Conservation (phyloP, 805 yeast genomes). For the Teunomyces pallodes region DNA sequence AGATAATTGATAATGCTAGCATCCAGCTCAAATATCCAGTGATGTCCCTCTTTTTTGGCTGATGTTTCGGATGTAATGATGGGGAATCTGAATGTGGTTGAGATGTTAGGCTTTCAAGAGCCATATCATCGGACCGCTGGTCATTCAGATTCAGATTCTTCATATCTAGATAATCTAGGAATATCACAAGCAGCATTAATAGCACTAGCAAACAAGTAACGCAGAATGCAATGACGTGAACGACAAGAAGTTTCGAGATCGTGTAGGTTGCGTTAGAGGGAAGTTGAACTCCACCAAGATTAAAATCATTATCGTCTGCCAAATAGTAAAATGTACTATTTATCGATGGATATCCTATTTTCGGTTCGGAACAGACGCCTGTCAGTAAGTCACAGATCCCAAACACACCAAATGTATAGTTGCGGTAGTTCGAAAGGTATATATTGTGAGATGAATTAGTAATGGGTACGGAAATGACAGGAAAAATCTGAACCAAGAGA, state of each 20-base stretch:
- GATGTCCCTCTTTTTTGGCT: conserved; percentile 3
- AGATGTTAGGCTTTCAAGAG: not conserved
- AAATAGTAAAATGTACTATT: conserved; percentile 14
- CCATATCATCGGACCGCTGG: not conserved
- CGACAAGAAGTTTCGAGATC: conserved; percentile 40
- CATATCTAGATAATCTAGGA: conserved; percentile 7
- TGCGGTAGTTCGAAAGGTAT: conserved; percentile 29
- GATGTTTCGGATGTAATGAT: not conserved
- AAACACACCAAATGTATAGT: conserved; percentile 42
- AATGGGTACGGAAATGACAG: conserved; percentile 43
- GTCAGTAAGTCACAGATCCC: conserved; percentile 35
- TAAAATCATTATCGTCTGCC: conserved; percentile 7
- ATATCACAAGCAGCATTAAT: conserved; percentile 8
- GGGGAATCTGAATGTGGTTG: not conserved
- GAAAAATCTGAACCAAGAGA: conserved; percentile 35
- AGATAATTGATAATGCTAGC: conserved; percentile 59
- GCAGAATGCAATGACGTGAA: conserved; percentile 40
- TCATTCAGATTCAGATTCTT: not conserved
- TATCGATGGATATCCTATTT: conserved; percentile 36
- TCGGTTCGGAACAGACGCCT: conserved; percentile 30
- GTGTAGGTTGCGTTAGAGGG: conserved; percentile 40
- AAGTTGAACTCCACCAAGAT: conserved; percentile 27
- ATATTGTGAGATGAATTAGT: conserved; percentile 18
- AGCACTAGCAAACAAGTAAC: conserved; percentile 22
- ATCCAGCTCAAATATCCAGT: conserved; percentile 45